Evolutionary conservation across 225 moss, liverwort and hornwort species (phyloP), one percentile per base, ranked within the genome.

Genomic region (Marchantia polymorpha): DNA sequence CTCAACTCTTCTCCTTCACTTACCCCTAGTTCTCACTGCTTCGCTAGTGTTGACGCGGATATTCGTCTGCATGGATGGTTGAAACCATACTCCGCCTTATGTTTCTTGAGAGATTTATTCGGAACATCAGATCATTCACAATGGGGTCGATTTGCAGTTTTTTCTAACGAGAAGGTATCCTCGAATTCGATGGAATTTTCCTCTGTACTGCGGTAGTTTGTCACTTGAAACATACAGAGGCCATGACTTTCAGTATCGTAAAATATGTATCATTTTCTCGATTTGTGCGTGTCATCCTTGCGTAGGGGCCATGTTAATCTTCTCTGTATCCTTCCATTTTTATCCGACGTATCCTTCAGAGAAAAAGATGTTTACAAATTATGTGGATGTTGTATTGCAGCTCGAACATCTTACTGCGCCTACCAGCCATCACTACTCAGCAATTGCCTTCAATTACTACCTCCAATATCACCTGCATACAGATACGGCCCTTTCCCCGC

Each of bases 61-160:
- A 39, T 39, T 39, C 10, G 65, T 81, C 49, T 87, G 78, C 88
- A 96, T 93, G 87, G 75, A 31, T 96, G 96, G 96, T 83, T 96
- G 23, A 85, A 86, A 81, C 91, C 96, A n/a, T 96, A 92, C 86
- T 92, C 96, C 17, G 92, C 92, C 64, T 96, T 94, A 75, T 96
- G 94, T 78, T 94, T 94, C 77, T 86, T 96, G 78, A 92, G 96
- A 60, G 87, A 96, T 69, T 83, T 96, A 58, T 96, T 96, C 69
- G 94, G 94, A 47, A 94, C 96, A 50, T 81, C 96, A 29, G 92
- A 96, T 84, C 94, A 94, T 82, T 94, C 92, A 51, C 93, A 93
- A 63, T 96, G 96, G 96, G 96, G 96, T 77, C 83, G 83, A 59
- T 91, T 63, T 82, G 84, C 92, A 10, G 64, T 84, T 30, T 96